A percentile compares a stretch with the other conserved stretches of the same genome.
Conservation (phyloP, 805 yeast genomes). For the Myxozyma vanderwaltii region DNA sequence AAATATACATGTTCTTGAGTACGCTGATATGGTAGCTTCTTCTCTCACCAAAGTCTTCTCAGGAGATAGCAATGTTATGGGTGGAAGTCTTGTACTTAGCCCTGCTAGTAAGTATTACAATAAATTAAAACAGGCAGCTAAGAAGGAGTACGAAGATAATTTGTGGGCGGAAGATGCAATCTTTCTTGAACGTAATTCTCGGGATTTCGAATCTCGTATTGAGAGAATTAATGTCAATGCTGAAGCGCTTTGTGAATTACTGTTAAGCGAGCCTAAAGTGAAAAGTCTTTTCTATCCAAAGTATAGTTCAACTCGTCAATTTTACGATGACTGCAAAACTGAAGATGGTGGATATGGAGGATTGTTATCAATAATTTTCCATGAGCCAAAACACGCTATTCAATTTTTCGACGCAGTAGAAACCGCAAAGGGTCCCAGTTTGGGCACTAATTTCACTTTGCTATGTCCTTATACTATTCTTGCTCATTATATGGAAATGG, state of each 20-base stretch:
- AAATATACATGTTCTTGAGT: constrained; percentile 77
- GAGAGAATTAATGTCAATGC: constrained; percentile 46
- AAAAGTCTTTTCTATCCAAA: constrained; percentile 74
- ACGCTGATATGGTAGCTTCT: constrained; percentile 82
- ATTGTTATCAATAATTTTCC: constrained; percentile 67
- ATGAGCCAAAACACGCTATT: constrained; percentile 60
- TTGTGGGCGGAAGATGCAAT: constrained; percentile 96
- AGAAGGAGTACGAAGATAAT: constrained; percentile 66
- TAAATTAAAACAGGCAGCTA: constrained; percentile 52
- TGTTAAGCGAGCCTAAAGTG: constrained; percentile 41
- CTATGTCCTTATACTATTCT: constrained; percentile 84
- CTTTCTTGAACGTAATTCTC: constrained; percentile 85
- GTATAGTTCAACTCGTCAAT: constrained; percentile 51
- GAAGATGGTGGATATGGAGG: constrained; percentile 83
- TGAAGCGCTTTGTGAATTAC: constrained; percentile 44
- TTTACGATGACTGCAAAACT: constrained; percentile 70
- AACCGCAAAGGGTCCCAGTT: constrained; percentile 79
- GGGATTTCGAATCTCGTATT: constrained; percentile 76
- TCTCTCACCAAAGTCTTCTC: constrained; percentile 90
- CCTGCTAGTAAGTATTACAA: constrained; percentile 57
- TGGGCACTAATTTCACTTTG: constrained; percentile 81
- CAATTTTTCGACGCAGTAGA: constrained; percentile 65
- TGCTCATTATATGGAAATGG: constrained; percentile 77
- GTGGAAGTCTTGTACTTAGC: constrained; percentile 80
- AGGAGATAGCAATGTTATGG: constrained; percentile 95